Conservation (phyloP, 129 eudicot genomes). For the Arctium minus region DNA sequence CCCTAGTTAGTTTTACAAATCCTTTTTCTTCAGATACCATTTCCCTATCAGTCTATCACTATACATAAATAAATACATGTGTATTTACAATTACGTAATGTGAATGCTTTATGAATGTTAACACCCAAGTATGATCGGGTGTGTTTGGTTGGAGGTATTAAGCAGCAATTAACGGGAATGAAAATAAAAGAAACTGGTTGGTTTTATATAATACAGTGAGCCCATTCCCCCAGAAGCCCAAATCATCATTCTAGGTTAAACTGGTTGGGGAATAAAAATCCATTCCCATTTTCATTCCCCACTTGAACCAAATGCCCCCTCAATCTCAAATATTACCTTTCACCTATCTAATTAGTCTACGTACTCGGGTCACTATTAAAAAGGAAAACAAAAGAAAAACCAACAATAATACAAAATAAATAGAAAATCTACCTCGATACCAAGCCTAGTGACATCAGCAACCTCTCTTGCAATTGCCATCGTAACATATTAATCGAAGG, state of each 20-base stretch:
- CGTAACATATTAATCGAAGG: conserved; percentile 47
- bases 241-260: too few species aligned
- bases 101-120: too few species aligned
- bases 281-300: too few species aligned
- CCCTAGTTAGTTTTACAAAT: not conserved
- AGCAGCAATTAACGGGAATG: too few species aligned
- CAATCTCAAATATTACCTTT: not conserved
- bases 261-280: too few species aligned
- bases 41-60: not conserved
- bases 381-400: not conserved
- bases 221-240: too few species aligned
- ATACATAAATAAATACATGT: not conserved
- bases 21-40: not conserved
- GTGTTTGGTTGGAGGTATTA: too few species aligned
- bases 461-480: conserved; percentile 98
- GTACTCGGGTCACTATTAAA: not conserved
- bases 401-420: not conserved
- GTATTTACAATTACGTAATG: not conserved
- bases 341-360: not conserved
- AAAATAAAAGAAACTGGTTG: too few species aligned
- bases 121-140: too few species aligned
- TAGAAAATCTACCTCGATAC: conserved; percentile 68
- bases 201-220: too few species aligned
- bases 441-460: conserved; percentile 89
- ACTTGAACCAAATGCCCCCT: too few species aligned